phyloP scores from a whole-genome alignment of 2,329 filamentous ascomycete genomes.

The Penicillium nordicum region DNA sequence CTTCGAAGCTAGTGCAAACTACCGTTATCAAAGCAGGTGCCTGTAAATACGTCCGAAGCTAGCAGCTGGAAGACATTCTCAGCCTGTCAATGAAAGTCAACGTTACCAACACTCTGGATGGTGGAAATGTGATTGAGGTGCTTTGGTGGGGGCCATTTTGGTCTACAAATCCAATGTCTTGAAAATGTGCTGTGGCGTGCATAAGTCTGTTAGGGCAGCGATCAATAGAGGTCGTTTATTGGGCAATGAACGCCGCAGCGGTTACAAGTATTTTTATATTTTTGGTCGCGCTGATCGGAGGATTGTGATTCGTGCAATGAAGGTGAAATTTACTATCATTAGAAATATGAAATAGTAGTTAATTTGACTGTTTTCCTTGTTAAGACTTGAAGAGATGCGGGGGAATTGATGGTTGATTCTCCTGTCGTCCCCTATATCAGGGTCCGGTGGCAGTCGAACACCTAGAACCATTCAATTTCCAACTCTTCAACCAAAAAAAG shows the following conservation, averaged over 20 bases:
- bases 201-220: conserved; percentile 6
- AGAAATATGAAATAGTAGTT: conserved; percentile 15
- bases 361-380: conserved; percentile 14
- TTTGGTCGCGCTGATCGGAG: conserved; percentile 10
- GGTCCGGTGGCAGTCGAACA: not conserved
- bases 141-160: not conserved
- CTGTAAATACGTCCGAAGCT: not conserved
- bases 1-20: not conserved
- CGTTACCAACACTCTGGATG: conserved; percentile 6
- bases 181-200: conserved; percentile 16
- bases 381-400: conserved; percentile 13
- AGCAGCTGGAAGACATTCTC: not conserved
- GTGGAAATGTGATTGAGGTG: conserved; percentile 7
- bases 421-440: conserved; percentile 19
- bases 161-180: not conserved
- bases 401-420: conserved; percentile 8
- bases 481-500: not conserved
- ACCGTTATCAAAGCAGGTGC: not conserved
- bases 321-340: conserved; percentile 18
- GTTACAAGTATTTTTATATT: conserved; percentile 20
- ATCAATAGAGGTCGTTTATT: conserved; percentile 8
- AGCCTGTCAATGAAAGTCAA: conserved; percentile 14
- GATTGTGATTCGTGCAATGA: conserved; percentile 12
- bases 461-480: not conserved
- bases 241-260: conserved; percentile 22